Evolutionary conservation across 2,329 filamentous ascomycete species (phyloP).

Genomic region (Aureobasidium namibiae): DNA sequence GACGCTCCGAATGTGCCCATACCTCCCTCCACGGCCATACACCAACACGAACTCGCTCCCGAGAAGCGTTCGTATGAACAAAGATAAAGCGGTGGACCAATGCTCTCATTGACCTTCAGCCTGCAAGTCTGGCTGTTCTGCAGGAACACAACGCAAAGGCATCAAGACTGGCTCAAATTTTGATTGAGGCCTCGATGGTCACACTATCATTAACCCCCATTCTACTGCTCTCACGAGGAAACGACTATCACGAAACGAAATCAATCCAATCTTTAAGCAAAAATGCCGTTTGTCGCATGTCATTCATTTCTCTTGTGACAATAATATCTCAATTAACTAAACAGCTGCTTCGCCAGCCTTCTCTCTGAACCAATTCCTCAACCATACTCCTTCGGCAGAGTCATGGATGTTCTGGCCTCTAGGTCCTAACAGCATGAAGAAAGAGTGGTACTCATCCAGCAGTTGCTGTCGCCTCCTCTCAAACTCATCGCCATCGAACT

Average conservation of each 20-base stretch:
- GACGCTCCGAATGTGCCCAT: background rate
- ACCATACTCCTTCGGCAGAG: background rate
- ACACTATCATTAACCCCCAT: background rate
- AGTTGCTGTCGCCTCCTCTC: background rate
- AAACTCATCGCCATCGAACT: slow-evolving; percentile 9
- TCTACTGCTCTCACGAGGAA: background rate
- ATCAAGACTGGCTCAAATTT: background rate
- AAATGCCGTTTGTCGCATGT: background rate
- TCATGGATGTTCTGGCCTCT: slow-evolving; percentile 8
- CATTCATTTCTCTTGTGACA: background rate
- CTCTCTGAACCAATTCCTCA: slow-evolving; percentile 12
- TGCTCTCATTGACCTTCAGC: background rate
- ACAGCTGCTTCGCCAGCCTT: slow-evolving; percentile 12
- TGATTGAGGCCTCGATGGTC: background rate
- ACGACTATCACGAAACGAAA: background rate
- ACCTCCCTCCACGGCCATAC: background rate
- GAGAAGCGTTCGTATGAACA: background rate
- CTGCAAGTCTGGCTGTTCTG: background rate
- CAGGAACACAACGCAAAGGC: background rate
- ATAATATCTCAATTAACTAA: background rate
- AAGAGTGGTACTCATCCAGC: background rate
- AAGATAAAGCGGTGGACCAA: background rate
- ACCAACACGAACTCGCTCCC: background rate
- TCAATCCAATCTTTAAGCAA: background rate
- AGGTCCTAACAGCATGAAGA: background rate